These are phyloP conservation scores for Pisolithus tinctorius DNA, from an alignment of 768 basidiomycete genomes.

Conservation along the genomic window DNA sequence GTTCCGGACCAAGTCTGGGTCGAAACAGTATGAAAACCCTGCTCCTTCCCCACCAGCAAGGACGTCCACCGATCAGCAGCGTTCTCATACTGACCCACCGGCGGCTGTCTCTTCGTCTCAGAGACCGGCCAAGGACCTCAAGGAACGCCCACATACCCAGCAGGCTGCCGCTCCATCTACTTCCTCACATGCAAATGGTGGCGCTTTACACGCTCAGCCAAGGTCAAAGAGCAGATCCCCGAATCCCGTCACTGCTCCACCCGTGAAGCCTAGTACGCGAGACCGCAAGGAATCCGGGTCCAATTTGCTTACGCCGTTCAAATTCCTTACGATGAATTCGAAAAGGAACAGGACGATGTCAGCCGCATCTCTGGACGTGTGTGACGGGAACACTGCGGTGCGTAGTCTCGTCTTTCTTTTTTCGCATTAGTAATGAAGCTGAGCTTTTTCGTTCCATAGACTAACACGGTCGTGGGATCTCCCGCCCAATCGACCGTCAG, in stretches of 20 bases:
- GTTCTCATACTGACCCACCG: conserved; percentile 7
- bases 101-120: conserved; percentile 4
- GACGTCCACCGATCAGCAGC: conserved; percentile 17
- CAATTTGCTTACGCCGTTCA: conserved; percentile 57
- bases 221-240: conserved; percentile 14
- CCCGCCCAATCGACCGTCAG: conserved; percentile 68
- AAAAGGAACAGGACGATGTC: conserved; percentile 65
- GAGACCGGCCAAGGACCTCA: conserved; percentile 14
- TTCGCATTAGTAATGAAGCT: neutral
- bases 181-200: conserved; percentile 2
- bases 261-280: conserved; percentile 23
- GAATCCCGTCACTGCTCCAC: conserved; percentile 23
- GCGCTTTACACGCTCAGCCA: conserved; percentile 7
- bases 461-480: conserved; percentile 69
- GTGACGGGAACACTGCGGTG: conserved; percentile 70
- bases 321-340: conserved; percentile 42
- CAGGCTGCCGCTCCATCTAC: conserved; percentile 3
- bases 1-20: conserved; percentile 27
- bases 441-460: conserved; percentile 27
- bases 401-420: conserved; percentile 23
- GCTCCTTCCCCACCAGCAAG: conserved; percentile 14
- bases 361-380: conserved; percentile 68
- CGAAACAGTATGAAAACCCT: conserved; percentile 21
- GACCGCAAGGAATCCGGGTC: conserved; percentile 36
- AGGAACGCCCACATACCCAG: conserved; percentile 1